Base-by-base conservation (phyloP, 805 yeast genomes). In the Saccharomycopsis sp. region DNA sequence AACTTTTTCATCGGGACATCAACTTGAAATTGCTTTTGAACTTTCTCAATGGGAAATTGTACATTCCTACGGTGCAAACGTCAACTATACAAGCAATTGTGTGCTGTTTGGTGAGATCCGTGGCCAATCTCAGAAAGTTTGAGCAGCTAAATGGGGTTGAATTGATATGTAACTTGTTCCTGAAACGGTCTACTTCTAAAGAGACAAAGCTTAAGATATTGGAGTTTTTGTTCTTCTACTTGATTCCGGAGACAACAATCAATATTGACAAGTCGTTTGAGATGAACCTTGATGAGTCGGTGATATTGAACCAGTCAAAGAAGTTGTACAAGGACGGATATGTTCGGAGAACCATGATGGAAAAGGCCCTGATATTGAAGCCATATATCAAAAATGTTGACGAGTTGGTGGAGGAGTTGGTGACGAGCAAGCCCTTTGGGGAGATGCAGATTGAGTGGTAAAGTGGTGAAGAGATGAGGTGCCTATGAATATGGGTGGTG, bases 171-270 rank as follows among this genome's bases (percentile, higher is more conserved):
- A 65, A 67, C 3, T 63, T 78, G 12, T 73, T 79, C 66, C 76
- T 73, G 57, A 66, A 67, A 24, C 69, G 70, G 51, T 63, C 67
- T 23, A 70, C 78, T 2, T 65, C 79, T 48, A 83, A 83, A 63
- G 76, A 76, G 37, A 77, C 85, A 14, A 83, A 84, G 63, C 79
- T 84, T 62, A 81, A 83, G 63, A 77, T 83, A 12, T 75, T 87
- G 53, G 91, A 87, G 70, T 87, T 86, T 66, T 70, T 87, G 55
- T 79, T 86, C 57, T 84, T 85, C 66, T 86, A 87, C 65, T 69
- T 87, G 57, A 75, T 81, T 7, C 90, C 89, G 12, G 92, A 85
- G 67, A 70, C 78, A 0, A 55, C 60, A 16, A 51, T 58, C 2
- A 58, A 55, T 16, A 51, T 57, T 9, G 64, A 60, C 48, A 56